Conservation (phyloP, 1,284 basidiomycete species). For the Kwoniella shivajii region DNA sequence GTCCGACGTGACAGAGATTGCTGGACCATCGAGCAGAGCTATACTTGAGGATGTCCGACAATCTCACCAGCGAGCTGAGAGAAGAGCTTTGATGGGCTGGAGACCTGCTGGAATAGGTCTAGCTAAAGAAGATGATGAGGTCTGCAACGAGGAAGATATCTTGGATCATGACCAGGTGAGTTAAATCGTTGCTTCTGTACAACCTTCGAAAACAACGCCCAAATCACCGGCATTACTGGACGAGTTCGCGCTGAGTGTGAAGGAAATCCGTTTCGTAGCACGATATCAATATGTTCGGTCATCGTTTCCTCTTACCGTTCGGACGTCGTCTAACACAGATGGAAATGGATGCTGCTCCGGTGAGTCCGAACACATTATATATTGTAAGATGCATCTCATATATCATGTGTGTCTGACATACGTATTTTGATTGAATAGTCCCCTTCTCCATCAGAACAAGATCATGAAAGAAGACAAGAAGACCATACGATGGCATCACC, state of each 20-base stretch:
- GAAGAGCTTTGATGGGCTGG: conserved; percentile 36
- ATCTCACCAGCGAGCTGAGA: conserved; percentile 23
- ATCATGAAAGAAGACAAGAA: conserved; percentile 46
- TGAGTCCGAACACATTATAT: conserved; percentile 19
- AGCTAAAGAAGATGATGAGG: conserved; percentile 36
- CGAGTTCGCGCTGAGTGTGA: not conserved
- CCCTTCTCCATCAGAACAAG: conserved; percentile 45
- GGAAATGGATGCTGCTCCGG: conserved; percentile 49
- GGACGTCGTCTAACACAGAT: conserved; percentile 49
- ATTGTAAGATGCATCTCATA: too few species aligned
- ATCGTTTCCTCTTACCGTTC: conserved; percentile 48
- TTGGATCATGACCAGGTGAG: conserved; percentile 42
- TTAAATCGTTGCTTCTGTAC: not conserved
- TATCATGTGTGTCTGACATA: not conserved
- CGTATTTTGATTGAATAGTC: conserved; percentile 22
- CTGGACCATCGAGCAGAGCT: not conserved
- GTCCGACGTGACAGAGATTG: not conserved
- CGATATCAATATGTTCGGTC: conserved; percentile 44
- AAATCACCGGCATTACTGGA: not conserved
- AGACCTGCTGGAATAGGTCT: conserved; percentile 35
- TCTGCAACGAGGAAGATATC: conserved; percentile 42
- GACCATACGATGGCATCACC: conserved; percentile 30
- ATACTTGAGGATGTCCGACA: not conserved
- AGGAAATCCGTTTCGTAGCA: conserved; percentile 15
- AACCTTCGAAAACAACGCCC: not conserved